phyloP scores from a whole-genome alignment of 2,329 filamentous ascomycete genomes.

The Chaetothyriales sp. region DNA sequence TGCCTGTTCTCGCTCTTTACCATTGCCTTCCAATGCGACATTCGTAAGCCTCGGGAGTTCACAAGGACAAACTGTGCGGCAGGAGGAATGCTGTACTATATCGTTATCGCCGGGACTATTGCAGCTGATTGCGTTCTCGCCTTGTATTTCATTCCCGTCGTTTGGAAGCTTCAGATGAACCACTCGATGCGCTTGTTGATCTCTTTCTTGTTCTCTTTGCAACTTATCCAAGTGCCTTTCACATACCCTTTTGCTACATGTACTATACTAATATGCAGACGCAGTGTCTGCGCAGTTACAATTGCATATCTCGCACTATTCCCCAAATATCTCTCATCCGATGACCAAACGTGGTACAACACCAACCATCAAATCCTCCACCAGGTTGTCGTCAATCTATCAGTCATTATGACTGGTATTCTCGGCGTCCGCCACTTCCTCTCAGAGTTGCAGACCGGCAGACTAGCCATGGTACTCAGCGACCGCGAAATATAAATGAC shows the following conservation, averaged over 20 bases:
- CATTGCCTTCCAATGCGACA: conserved; percentile 18
- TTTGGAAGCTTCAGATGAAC: conserved; percentile 18
- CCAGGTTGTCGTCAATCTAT: conserved; percentile 1
- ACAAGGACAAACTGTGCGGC: neutral
- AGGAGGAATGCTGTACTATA: conserved; percentile 15
- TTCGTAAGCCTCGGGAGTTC: conserved; percentile 1
- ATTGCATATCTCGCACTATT: neutral
- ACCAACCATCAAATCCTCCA: conserved; percentile 1
- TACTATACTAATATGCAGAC: neutral
- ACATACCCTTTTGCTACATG: neutral
- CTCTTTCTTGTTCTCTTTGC: neutral
- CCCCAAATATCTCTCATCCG: neutral
- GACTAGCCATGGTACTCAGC: neutral
- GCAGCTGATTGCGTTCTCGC: conserved; percentile 14
- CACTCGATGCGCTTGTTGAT: conserved; percentile 6
- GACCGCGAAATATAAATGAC: conserved; percentile 2
- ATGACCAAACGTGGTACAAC: conserved; percentile 1
- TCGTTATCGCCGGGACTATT: conserved; percentile 12
- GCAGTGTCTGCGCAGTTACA: neutral
- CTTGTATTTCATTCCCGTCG: conserved; percentile 17
- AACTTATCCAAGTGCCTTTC: neutral
- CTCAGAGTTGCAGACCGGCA: neutral
- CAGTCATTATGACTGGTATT: conserved; percentile 1
- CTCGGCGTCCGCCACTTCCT: neutral
- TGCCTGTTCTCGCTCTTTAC: conserved; percentile 15